Evolutionary conservation across 257 asterid genomes (phyloP), one percentile per base, ranked within the genome.

Genomic region (Plectranthus barbatus): DNA sequence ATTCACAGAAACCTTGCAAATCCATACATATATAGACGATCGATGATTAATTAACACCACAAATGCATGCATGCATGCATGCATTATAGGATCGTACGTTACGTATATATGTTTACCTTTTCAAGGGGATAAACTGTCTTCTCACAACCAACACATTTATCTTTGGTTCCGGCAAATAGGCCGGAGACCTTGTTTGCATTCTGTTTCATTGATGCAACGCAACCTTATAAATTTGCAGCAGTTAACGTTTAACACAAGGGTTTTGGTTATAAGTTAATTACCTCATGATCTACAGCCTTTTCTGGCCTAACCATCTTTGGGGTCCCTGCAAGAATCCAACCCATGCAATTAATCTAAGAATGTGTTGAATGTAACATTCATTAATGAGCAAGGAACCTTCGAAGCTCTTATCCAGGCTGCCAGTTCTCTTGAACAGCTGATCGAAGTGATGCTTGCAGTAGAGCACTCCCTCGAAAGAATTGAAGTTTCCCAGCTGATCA

Each of bases 81-180:
- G n/a, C n/a, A n/a, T n/a, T n/a, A n/a, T n/a, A n/a, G n/a, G n/a
- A n/a, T n/a, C n/a, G n/a, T n/a, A n/a, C n/a, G n/a, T n/a, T n/a
- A n/a, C n/a, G n/a, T n/a, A n/a, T n/a, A n/a, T n/a, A 31, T 36
- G 6, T 14, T 45, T 80, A 81, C 93, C 93, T 86, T 88, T 57
- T 88, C 96, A 50, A 72, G 72, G 9, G 93, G 96, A 61, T 86
- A 88, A 15, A 84, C 95, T 1, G 91, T 88, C 67, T 70, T 84
- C 45, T 19, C 63, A 42, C 96, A 86, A 1, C 83, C 90, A 6
- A 74, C 82, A 21, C 96, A 86, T 73, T 82, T 88, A 50, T 86
- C 96, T 68, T 50, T 82, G 0, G 95, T 86, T 18, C 95, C 95
- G 4, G 31, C 95, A 45, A 86, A 86, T 37, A 79, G 15, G 55